Base-by-base conservation (phyloP, 140 eudicot species). In the Stevia rebaudiana region DNA sequence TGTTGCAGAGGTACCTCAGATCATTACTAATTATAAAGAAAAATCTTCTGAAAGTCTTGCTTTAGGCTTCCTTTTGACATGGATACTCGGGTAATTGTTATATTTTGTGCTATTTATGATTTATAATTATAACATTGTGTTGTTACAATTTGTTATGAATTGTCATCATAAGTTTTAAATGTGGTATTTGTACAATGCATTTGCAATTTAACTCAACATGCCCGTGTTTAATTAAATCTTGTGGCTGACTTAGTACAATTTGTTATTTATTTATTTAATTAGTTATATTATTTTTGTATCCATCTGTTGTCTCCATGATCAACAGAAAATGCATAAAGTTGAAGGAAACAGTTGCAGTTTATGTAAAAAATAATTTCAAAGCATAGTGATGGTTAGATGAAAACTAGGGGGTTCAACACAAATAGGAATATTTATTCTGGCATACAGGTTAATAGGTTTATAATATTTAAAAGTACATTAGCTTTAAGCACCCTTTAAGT, bases 21-120 rank as follows among this genome's bases (percentile, higher is more conserved):
- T 87, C 68, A 79, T 87, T 63, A 87, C 95, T 0, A 87, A 76
- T 79, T 84, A 71, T 74, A 77, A 50, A 77, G 71, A 72, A 15
- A 85, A 82, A 60, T 88, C 96, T n/a, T 63, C 85, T 9, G 80
- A 88, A 69, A 94, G 96, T 5, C 87, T 88, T 74, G 87, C 96
- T 52, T 21, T 83, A 23, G 65, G 76, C 37, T 88, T 88, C 77
- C 79, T 88, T 51, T 43, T 71, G 46, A 88, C 96, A 53, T 88
- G 96, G 96, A 80, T 85, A 25, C 42, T 84, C 6, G 96, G 96
- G 96, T 88, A 87, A 74, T 25, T 11, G 13, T 21, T 69, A 3
- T 63, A 52, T 55, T 11, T 18, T 42, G 11, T 52, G 36, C n/a
- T 15, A 19, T 30, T n/a, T 10, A 17, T 56, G 15, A 33, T 16